Conservation (phyloP, 2,329 filamentous ascomycete genomes). For the Arthrinium puccinioides region DNA sequence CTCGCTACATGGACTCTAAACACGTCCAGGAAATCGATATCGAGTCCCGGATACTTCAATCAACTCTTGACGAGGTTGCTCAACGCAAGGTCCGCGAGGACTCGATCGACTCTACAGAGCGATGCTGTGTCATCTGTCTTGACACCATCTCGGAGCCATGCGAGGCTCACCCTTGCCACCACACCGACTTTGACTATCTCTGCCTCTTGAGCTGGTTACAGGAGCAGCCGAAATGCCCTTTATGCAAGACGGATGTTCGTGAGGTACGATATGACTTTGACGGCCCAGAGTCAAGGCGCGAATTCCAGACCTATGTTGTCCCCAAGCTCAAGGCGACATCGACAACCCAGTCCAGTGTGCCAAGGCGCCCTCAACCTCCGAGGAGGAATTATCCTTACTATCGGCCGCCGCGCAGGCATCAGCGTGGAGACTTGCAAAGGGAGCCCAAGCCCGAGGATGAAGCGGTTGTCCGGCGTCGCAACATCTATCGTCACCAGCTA, state of each 20-base stretch:
- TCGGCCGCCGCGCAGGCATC: not conserved
- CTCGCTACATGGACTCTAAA: constrained; percentile 20
- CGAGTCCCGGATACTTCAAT: constrained; percentile 33
- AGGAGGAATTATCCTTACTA: constrained; percentile 4
- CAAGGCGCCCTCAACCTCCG: not conserved
- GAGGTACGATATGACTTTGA: constrained; percentile 60
- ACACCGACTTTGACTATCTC: constrained; percentile 76
- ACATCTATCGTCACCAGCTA: constrained; percentile 64
- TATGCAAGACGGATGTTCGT: constrained; percentile 57
- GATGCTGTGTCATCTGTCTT: constrained; percentile 80
- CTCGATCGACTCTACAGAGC: not conserved
- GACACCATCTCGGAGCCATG: constrained; percentile 66
- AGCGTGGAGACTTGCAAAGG: not conserved
- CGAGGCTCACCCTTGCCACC: constrained; percentile 67
- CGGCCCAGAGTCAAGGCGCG: constrained; percentile 33
- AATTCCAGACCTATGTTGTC: constrained; percentile 52
- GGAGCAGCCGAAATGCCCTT: constrained; percentile 63
- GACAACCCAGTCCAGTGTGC: not conserved
- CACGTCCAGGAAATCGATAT: constrained; percentile 24
- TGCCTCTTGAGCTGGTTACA: constrained; percentile 81
- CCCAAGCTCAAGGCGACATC: constrained; percentile 18
- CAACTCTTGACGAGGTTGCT: constrained; percentile 33
- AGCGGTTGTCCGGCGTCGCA: constrained; percentile 51
- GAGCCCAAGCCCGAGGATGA: constrained; percentile 18
- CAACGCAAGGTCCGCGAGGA: constrained; percentile 19